Evolutionary conservation across 192 early-diverging fungal species (phyloP).

Genomic region (Backusella psychrophila): DNA sequence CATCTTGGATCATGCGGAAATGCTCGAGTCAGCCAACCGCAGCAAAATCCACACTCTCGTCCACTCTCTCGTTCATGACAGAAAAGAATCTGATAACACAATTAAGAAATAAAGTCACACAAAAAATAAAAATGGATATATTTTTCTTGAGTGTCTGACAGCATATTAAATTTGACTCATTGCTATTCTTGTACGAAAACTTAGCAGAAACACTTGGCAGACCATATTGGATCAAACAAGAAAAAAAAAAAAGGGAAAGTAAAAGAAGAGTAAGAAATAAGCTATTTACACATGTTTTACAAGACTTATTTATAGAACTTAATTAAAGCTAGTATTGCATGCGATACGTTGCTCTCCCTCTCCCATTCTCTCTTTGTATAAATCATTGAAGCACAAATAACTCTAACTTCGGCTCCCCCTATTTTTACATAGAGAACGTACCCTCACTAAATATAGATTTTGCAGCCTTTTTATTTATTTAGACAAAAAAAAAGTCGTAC

Average conservation of each 20-base stretch:
- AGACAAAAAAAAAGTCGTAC: background rate
- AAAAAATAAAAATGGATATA: background rate
- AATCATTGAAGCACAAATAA: background rate
- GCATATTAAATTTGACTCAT: background rate
- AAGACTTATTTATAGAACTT: background rate
- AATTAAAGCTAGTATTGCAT: background rate
- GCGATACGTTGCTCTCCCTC: background rate
- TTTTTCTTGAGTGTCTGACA: background rate
- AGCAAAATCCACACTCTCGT: background rate
- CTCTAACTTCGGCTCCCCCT: background rate
- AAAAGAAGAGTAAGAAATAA: background rate
- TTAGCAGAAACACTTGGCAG: background rate
- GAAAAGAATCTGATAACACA: background rate
- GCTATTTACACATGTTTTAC: background rate
- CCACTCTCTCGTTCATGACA: background rate
- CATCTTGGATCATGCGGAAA: background rate
- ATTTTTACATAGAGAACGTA: background rate
- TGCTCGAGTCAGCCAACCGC: background rate
- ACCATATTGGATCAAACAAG: background rate
- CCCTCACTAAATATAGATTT: background rate
- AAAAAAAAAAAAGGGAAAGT: background rate
- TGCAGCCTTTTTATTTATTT: background rate
- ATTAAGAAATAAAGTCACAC: background rate
- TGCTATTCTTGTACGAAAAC: background rate
- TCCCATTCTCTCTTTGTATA: background rate